Base-by-base conservation (phyloP, 2,329 filamentous ascomycete genomes). In the Cordyceps javanica region DNA sequence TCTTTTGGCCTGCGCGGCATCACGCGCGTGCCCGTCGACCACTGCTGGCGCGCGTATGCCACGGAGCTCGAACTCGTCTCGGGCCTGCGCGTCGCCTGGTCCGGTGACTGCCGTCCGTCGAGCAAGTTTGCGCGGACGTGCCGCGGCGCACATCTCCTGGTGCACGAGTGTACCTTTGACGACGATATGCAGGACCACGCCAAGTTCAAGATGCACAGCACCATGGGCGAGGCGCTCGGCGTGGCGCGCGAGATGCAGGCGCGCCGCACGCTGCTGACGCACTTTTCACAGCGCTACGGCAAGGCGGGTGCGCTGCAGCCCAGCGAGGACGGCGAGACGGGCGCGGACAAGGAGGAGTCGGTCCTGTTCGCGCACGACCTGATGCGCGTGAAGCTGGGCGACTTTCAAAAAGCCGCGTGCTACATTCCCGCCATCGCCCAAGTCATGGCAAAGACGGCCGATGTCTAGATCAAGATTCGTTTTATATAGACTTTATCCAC, bases 91-190 rank as follows among this genome's bases (percentile, higher is more conserved):
- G 80, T 96, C 58, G 90, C 91, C 46, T 99, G 96, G 74, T 96
- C 90, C 5, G 94, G 94, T 57, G 94, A 99, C 75, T 97, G 93
- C 69, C 83, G 94, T 7, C 94, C 94, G 0, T 90, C 84, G 4
- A 66, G 74, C 2, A 68, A 74, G 0, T 97, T 99, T 67, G 83
- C 85, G 0, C 64, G 72, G 13, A 88, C 93, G 52, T 95, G 90
- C 46, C 75, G 76, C 46, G 86, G 85, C 61, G 86, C 88, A 2
- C 96, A 93, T 14, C 80, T 99, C 7, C 82, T 97, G 5, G 84
- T 99, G 57, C 94, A 99, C 75, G 94, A 99, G 78, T 92, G 91
- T 61, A 99, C 94, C 0, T 97, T 99, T 68, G 90, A 94, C 64
- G 90, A 96, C 68, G 90, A 94, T 65, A 82, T 96, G 64, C 66